Evolutionary conservation across 176 grass and related monocot species (phyloP), one percentile per base, ranked within the genome.

Genomic region (Phoenix roebelenii): DNA sequence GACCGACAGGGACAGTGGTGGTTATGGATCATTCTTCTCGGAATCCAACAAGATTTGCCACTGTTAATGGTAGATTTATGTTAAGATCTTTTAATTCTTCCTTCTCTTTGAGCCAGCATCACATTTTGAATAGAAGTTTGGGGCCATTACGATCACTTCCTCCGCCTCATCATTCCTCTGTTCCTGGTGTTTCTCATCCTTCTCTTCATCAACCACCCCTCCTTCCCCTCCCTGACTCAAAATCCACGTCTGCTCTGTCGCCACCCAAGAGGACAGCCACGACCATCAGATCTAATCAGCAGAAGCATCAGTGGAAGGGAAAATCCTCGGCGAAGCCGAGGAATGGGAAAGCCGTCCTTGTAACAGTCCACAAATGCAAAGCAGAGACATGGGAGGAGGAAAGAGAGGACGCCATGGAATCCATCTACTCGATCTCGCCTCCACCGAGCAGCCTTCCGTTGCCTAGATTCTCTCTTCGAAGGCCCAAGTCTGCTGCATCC

Each of bases 391-490:
- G 20, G 20, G 20, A 12, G 35, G 5, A 22, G 44, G n/a, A 50
- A 30, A 25, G 22, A 20, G 66, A 55, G 32, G 66, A 15, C 22
- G 87, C 73, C 76, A 18, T 76, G 67, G 80, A 65, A 51, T 76
- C 84, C 3, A 58, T 79, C 52, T 85, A 82, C 73, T 88, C 84
- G 2, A 85, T 74, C 56, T 88, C 84, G 54, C 84, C 89, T 12
- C 81, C 89, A 26, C 89, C 89, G 23, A 94, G 89, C 73, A 71
- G 89, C 66, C 77, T 94, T 51, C 89, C 89, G 26, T 82, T 88
- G 77, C 89, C 89, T 15, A 88, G 73, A 39, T 85, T 82, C 2
- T 51, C 85, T 32, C 58, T 94, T 70, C 56, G 59, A 18, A 5
- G 63, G 23, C 67, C 71, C 39, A 88, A 81, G 65, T 59, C 25